These are phyloP conservation scores for Scheffersomyces segobiensis DNA, from an alignment of 1,139 yeast genomes.

Conservation along the genomic window DNA sequence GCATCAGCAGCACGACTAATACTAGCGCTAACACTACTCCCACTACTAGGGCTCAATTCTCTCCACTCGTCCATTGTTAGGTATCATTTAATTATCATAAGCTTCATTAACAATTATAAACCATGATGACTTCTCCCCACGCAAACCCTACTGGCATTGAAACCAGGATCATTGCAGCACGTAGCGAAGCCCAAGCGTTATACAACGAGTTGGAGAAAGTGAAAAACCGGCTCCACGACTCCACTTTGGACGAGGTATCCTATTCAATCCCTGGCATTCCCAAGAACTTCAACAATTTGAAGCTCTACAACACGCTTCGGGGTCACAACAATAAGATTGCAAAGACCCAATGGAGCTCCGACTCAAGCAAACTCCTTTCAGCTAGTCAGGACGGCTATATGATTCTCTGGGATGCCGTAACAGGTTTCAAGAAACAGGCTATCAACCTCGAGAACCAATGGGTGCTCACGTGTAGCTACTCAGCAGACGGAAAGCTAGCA, in stretches of 20 bases:
- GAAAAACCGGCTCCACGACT: conserved; percentile 45
- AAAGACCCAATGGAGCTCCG: conserved; percentile 66
- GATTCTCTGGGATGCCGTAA: conserved; percentile 78
- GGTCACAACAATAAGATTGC: conserved; percentile 82
- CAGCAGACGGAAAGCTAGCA: conserved; percentile 63
- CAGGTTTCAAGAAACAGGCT: conserved; percentile 72
- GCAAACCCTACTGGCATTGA: conserved; percentile 3
- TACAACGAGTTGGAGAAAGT: conserved; percentile 51
- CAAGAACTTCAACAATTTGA: conserved; percentile 32
- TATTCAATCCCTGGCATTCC: conserved; percentile 28
- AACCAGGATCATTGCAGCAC: conserved; percentile 33
- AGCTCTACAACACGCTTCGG: conserved; percentile 43
- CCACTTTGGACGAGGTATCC: conserved; percentile 44
- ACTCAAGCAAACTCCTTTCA: conserved; percentile 60
- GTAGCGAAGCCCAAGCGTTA: conserved; percentile 47
- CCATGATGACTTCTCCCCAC: neutral
- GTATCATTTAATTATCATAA: neutral
- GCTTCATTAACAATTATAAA: neutral
- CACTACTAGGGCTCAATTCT: neutral
- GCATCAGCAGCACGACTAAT: neutral
- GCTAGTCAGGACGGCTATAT: conserved; percentile 88
- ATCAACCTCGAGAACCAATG: conserved; percentile 72
- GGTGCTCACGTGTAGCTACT: conserved; percentile 74
- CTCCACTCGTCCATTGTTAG: neutral
- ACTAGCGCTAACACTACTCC: neutral